A percentile compares a stretch with the other conserved stretches of the same genome.
Evolutionary conservation across 495 filamentous ascomycete species (phyloP).

Genomic region (Penicillium turbatum): DNA sequence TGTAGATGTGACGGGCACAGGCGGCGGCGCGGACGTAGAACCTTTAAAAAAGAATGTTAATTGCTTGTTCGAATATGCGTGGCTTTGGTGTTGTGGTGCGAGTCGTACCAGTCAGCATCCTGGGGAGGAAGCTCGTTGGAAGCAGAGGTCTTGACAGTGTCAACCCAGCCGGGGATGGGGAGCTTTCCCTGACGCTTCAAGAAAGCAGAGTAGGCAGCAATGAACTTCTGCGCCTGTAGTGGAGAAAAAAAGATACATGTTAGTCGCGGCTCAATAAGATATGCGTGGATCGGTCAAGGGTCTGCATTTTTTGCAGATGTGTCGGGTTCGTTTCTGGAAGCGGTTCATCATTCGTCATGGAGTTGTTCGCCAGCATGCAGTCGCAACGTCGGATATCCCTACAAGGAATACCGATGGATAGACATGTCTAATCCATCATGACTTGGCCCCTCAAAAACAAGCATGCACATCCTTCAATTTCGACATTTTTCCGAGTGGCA

Average conservation of each 20-base stretch:
- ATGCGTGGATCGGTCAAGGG: constrained; percentile 7
- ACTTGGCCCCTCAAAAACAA: constrained; percentile 7
- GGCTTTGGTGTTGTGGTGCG: neutral
- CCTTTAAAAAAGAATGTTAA: constrained; percentile 38
- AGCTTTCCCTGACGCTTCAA: constrained; percentile 99
- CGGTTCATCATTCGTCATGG: constrained; percentile 6
- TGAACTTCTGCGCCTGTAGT: constrained; percentile 85
- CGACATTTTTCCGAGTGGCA: neutral
- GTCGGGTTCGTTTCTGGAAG: constrained; percentile 24
- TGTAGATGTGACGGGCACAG: constrained; percentile 96
- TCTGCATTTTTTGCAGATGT: constrained; percentile 16
- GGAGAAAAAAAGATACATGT: constrained; percentile 18
- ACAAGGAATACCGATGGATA: neutral
- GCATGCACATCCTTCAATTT: constrained; percentile 7
- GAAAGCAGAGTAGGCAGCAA: constrained; percentile 90
- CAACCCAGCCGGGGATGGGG: constrained; percentile 96
- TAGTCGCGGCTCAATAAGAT: constrained; percentile 18
- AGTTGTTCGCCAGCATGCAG: neutral
- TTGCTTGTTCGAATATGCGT: neutral
- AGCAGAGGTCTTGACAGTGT: constrained; percentile 95
- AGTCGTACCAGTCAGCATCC: constrained; percentile 79
- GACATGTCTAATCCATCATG: neutral
- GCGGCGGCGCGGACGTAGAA: constrained; percentile 97
- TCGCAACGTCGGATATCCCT: neutral
- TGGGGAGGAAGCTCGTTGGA: constrained; percentile 96